Evolutionary conservation across 192 early-diverging fungal species (phyloP).

Genomic region (Coemansia sp.): DNA sequence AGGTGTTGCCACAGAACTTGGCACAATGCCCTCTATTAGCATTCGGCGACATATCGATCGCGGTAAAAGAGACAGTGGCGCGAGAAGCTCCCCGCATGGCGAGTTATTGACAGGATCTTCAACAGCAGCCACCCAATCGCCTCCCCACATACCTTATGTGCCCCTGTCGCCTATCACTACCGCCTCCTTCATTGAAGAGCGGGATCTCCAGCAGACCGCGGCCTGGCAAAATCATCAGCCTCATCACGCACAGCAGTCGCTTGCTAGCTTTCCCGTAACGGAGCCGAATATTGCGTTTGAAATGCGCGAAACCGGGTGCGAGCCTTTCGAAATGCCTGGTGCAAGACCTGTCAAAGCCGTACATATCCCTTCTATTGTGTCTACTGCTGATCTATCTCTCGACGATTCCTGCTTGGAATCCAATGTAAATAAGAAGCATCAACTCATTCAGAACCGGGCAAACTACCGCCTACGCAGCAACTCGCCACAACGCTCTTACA

Average conservation of each 20-base stretch:
- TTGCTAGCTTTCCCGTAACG: constrained; percentile 4
- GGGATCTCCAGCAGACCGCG: background rate
- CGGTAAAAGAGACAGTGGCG: constrained; percentile 4
- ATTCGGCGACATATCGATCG: background rate
- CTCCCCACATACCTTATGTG: constrained; percentile 10
- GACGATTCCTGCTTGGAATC: background rate
- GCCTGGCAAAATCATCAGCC: background rate
- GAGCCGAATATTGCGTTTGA: background rate
- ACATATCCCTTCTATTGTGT: background rate
- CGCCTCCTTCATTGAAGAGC: background rate
- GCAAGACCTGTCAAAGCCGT: background rate
- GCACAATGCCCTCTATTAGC: background rate
- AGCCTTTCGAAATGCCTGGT: background rate
- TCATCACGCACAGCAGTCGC: background rate
- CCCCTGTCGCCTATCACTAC: background rate
- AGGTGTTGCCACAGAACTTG: background rate
- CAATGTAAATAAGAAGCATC: constrained; percentile 22
- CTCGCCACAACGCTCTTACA: constrained; percentile 33
- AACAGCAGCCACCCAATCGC: constrained; percentile 3
- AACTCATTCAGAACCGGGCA: constrained; percentile 31
- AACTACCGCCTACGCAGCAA: constrained; percentile 34
- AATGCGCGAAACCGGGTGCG: background rate
- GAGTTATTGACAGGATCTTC: constrained; percentile 8
- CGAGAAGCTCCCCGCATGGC: constrained; percentile 5
- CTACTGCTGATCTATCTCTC: background rate